Conservation (phyloP, 805 yeast species). For the Naumovozyma baii region DNA sequence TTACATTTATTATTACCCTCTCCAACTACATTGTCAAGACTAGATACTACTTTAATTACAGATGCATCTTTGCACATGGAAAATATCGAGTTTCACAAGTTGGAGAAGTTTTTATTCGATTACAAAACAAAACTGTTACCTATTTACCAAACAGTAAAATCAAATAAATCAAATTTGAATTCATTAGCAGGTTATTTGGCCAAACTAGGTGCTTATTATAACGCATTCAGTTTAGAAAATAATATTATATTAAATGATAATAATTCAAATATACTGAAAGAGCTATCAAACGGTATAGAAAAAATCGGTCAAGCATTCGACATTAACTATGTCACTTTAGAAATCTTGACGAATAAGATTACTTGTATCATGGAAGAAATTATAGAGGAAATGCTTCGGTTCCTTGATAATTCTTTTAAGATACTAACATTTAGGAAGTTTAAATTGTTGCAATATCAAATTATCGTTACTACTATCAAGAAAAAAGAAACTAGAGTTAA, state of each 20-base stretch:
- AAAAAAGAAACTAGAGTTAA: conserved; percentile 28
- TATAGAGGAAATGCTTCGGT: conserved; percentile 28
- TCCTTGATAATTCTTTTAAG: conserved; percentile 28
- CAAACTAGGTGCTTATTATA: conserved; percentile 65
- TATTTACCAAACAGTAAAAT: conserved; percentile 22
- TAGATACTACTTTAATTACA: conserved; percentile 14
- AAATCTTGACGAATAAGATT: conserved; percentile 35
- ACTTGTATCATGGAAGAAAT: conserved; percentile 33
- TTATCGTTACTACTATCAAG: conserved; percentile 33
- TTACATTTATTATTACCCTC: conserved; percentile 55
- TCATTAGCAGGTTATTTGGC: conserved; percentile 58
- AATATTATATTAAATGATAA: conserved; percentile 47
- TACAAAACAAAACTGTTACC: conserved; percentile 22
- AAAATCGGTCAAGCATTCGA: conserved; percentile 82
- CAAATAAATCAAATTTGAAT: conserved; percentile 32
- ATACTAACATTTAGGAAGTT: conserved; percentile 53
- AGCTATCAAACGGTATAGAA: conserved; percentile 51
- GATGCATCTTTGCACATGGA: conserved; percentile 1
- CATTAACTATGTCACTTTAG: conserved; percentile 47
- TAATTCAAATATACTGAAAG: conserved; percentile 20
- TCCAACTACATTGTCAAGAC: conserved; percentile 40
- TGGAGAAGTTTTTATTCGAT: conserved; percentile 33
- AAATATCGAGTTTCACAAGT: conserved; percentile 11
- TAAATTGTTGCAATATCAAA: conserved; percentile 43
- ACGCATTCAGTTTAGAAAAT: conserved; percentile 48